Conservation (phyloP, 2,329 filamentous ascomycete genomes). For the Coniochaeta sp. region DNA sequence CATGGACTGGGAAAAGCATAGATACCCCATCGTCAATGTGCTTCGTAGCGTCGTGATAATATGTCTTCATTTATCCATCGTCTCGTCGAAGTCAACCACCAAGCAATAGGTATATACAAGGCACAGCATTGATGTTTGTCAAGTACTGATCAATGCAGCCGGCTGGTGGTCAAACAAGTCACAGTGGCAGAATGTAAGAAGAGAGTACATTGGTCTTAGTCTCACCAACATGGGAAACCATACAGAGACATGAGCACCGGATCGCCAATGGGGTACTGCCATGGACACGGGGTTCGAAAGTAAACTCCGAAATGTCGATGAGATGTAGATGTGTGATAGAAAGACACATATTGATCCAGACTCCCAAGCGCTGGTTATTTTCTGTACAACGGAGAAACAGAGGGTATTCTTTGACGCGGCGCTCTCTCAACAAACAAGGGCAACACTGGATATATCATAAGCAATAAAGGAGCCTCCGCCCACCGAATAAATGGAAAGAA, state of each 20-base stretch:
- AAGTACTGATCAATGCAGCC: not conserved
- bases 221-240: no score
- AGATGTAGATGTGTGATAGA: not conserved
- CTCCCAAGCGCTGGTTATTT: not conserved
- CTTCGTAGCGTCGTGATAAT: not conserved
- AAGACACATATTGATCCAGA: not conserved
- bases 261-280: not conserved
- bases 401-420: conserved; percentile 1
- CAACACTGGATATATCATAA: not conserved
- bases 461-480: not conserved
- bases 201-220: not conserved
- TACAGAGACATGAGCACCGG: no score
- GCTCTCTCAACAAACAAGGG: not conserved
- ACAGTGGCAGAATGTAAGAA: not conserved
- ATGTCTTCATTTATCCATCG: not conserved
- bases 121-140: not conserved
- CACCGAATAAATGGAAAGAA: not conserved
- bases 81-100: not conserved
- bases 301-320: no score
- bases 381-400: not conserved
- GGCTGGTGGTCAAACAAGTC: not conserved
- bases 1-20: not conserved
- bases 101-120: not conserved
- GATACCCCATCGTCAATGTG: not conserved
- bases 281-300: not conserved